A percentile compares a stretch with the other conserved stretches of the same genome.
Evolutionary conservation across 371 early-diverging fungal species (phyloP).

Genomic region (Paraphysoderma sedebokerense): DNA sequence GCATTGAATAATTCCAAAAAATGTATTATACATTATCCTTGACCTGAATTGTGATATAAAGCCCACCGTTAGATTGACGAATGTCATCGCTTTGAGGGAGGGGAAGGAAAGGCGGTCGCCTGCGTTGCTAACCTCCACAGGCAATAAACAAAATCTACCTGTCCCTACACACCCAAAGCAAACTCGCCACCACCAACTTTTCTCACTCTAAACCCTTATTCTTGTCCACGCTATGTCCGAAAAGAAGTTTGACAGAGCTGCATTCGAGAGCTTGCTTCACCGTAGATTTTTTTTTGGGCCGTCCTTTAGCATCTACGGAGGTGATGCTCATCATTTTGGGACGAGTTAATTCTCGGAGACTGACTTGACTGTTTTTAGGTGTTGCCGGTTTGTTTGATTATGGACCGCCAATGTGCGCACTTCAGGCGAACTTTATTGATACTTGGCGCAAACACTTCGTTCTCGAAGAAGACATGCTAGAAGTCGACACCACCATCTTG

Average conservation of each 20-base stretch:
- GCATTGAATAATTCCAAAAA: too few relatives aligned
- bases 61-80: too few relatives aligned
- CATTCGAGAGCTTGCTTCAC: constrained; percentile 46
- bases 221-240: too few relatives aligned
- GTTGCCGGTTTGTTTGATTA: constrained; percentile 97
- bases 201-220: too few relatives aligned
- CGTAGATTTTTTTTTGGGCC: constrained; percentile 96
- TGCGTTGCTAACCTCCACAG: too few relatives aligned
- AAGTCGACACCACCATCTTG: constrained; percentile 95
- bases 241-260: constrained; percentile 28
- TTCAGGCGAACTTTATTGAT: constrained; percentile 87
- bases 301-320: constrained; percentile 85
- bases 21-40: too few relatives aligned
- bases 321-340: constrained; percentile 20
- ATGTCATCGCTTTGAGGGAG: too few relatives aligned
- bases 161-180: too few relatives aligned
- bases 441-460: constrained; percentile 96
- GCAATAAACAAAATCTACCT: too few relatives aligned
- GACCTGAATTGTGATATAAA: too few relatives aligned
- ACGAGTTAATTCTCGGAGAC: neutral
- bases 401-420: constrained; percentile 92
- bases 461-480: constrained; percentile 97
- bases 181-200: too few relatives aligned
- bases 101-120: too few relatives aligned
- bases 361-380: constrained; percentile 22